These are phyloP conservation scores for Aspergillus wentii DNA, from an alignment of 495 filamentous ascomycete species.

Conservation along the genomic window DNA sequence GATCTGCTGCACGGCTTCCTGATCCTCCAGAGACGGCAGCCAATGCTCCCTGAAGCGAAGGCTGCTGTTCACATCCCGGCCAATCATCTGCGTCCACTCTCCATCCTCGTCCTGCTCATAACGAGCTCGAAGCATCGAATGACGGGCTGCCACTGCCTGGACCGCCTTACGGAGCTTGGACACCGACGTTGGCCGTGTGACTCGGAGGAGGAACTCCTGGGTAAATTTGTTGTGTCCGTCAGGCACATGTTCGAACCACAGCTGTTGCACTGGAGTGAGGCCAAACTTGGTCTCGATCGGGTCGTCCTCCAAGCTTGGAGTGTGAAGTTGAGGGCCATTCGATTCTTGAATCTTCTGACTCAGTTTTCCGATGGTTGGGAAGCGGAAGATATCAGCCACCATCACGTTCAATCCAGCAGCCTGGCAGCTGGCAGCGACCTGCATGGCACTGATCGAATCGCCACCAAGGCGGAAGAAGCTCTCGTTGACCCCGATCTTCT, in stretches of 20 bases:
- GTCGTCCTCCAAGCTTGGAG: conserved; percentile 6
- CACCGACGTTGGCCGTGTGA: conserved; percentile 33
- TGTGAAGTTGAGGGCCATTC: conserved; percentile 4
- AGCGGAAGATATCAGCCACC: conserved; percentile 11
- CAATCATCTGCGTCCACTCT: conserved; percentile 21
- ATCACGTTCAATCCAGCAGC: no score
- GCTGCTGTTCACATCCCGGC: conserved; percentile 2
- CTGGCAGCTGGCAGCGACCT: no score
- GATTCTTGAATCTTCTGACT: conserved; percentile 7
- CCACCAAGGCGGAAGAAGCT: conserved; percentile 51
- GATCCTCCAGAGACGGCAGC: not conserved
- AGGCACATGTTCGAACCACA: conserved; percentile 48
- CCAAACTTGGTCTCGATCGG: conserved; percentile 16
- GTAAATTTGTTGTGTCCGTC: conserved; percentile 53
- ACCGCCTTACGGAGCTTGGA: conserved; percentile 40
- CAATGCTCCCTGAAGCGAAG: conserved; percentile 9
- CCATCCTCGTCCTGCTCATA: conserved; percentile 28
- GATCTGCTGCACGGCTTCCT: conserved; percentile 4
- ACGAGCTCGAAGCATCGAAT: conserved; percentile 58
- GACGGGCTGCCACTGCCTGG: conserved; percentile 46
- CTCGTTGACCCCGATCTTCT: conserved; percentile 13
- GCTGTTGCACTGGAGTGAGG: conserved; percentile 58
- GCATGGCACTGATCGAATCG: conserved; percentile 56
- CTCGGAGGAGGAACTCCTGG: conserved; percentile 52
- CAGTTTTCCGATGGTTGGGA: conserved; percentile 12